phyloP scores from a whole-genome alignment of 139 green algal species.

The Monoraphidium neglectum region DNA sequence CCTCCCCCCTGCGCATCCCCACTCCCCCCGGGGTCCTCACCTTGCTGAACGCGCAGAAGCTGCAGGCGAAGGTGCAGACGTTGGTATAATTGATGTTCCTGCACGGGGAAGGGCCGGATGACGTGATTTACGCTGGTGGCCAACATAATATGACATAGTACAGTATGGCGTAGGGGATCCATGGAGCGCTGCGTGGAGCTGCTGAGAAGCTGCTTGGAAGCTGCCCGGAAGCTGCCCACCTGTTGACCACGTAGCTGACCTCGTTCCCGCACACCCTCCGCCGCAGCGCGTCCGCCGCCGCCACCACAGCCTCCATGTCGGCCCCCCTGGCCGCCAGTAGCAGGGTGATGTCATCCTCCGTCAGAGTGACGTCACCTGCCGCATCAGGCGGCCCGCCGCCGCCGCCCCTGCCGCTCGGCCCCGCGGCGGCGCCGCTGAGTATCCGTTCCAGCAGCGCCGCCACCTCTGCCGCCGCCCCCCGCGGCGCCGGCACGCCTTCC shows the following conservation, averaged over 20 bases:
- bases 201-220: too few species aligned
- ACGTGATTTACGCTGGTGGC: too few species aligned
- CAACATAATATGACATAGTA: too few species aligned
- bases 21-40: constrained; percentile 39
- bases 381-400: constrained; percentile 3
- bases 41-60: constrained; percentile 85
- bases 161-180: too few species aligned
- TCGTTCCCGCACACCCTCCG: constrained; percentile 56
- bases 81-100: constrained; percentile 97
- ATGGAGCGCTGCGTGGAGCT: too few species aligned
- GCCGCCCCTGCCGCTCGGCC: neutral
- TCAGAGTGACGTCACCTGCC: neutral
- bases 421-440: too few species aligned
- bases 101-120: constrained; percentile 14
- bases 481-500: too few species aligned
- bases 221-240: neutral
- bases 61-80: constrained; percentile 69
- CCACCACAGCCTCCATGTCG: constrained; percentile 63
- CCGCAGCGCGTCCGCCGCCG: constrained; percentile 68
- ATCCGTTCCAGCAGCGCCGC: too few species aligned
- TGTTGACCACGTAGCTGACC: constrained; percentile 75
- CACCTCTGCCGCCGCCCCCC: too few species aligned
- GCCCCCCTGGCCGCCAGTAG: constrained; percentile 66
- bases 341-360: constrained; percentile 49
- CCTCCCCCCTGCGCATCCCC: constrained; percentile 57